Evolutionary conservation across 1,139 yeast genomes (phyloP), one percentile per base, ranked within the genome.

Genomic region (Yamadazyma diddensiae): DNA sequence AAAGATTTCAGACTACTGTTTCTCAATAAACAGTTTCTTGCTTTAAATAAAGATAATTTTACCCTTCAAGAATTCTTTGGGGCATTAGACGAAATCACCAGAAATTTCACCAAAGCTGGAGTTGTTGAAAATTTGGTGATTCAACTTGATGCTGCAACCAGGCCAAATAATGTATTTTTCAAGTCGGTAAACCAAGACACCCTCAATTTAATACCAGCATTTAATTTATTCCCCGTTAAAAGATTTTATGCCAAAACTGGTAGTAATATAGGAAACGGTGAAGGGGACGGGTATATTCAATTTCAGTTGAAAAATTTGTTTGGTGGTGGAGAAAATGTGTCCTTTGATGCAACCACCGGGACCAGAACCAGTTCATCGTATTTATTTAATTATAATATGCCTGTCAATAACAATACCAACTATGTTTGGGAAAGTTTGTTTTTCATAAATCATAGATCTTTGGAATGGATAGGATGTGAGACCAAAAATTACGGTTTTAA

Each of bases 201-300:
- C 3, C 34, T 77, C 9, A 68, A 70, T 16, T 47, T 83, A 10
- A 68, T 71, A 0, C 82, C 88, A 0, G 67, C 70, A n/a, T 57
- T 83, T 38, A 70, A 73, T 33, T 46, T 82, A 2, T 40, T 68
- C 9, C 94, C 94, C 0, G 71, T 73, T 2, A 81, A 82, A 44
- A 70, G 66, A 44, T 82, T 84, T 50, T 74, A 74, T 40, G 88
- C 94, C 39, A 82, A 82, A 49, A 85, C 95, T 2, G 97, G 96
- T n/a, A 90, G 96, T 5, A 88, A 84, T 55, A 76, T 90, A 4
- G 97, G 97, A 2, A 90, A 90, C 52, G 94, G 95, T 17, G 96
- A 88, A 62, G 97, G 97, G 18, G 94, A 85, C 52, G 97, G 96
- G 2, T 86, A 87, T 50, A 70, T 87, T 28, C 82, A 83, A 31